Conservation (phyloP, 2,329 filamentous ascomycete species). For the Aspergillus niger region DNA sequence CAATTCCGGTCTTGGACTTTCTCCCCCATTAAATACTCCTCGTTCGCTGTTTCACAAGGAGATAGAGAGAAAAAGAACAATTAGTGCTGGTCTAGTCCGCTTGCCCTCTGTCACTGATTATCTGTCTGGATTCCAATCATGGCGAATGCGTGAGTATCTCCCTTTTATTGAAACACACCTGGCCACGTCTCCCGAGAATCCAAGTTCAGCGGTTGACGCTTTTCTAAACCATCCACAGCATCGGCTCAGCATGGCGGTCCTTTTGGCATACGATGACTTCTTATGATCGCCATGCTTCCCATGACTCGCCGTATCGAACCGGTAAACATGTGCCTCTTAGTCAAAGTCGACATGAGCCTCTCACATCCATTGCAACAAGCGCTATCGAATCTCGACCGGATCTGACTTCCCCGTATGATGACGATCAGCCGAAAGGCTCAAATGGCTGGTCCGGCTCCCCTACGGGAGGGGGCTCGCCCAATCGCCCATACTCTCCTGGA, state of each 20-base stretch:
- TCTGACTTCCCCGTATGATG: conserved; percentile 74
- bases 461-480: conserved; percentile 57
- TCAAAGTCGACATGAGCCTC: conserved; percentile 75
- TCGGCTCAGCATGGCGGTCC: conserved; percentile 75
- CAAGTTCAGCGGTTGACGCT: background rate
- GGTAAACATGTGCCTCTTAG: conserved; percentile 87
- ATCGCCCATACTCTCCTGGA: conserved; percentile 83
- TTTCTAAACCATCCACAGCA: conserved; percentile 44
- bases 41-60: conserved; percentile 13
- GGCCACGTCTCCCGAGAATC: background rate
- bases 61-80: conserved; percentile 5
- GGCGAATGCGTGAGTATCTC: conserved; percentile 27
- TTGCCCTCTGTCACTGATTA: background rate
- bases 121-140: conserved; percentile 12
- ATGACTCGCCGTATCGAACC: conserved; percentile 89
- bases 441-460: conserved; percentile 64
- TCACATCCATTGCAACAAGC: conserved; percentile 83
- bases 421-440: conserved; percentile 64
- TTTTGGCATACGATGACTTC: conserved; percentile 94
- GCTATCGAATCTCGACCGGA: conserved; percentile 87
- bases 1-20: background rate
- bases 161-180: background rate
- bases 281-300: conserved; percentile 80
- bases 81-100: background rate
- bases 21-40: conserved; percentile 22